Evolutionary conservation across 2,329 filamentous ascomycete species (phyloP), one percentile per base, ranked within the genome.

Genomic region (Cadophora gregata): DNA sequence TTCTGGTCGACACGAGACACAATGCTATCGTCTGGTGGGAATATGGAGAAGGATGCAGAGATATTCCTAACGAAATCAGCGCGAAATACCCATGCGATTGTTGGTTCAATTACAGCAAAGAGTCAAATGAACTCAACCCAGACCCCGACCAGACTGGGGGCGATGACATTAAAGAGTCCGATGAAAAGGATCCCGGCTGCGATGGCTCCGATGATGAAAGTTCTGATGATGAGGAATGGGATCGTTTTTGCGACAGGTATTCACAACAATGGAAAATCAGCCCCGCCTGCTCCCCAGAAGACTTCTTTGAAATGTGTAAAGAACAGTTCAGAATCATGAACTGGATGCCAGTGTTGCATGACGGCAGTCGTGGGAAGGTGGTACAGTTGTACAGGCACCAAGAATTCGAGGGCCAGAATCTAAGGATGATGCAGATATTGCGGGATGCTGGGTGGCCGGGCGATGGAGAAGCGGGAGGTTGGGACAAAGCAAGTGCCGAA

Each of bases 301-400:
- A 33, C 7, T 24, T 56, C n/a, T 56, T 24, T n/a, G 53, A 56
- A n/a, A 56, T 12, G n/a, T 56, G 31, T 31, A 56, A 56, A 24
- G 53, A 56, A 14, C 53, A 56, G 10, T 36, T 38, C 31, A 36
- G 31, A 21, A 56, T 56, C 31, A 38, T 56, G 53, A 56, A 56
- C 12, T 36, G 53, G 53, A 56, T 56, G 53, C 53, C 53, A 36
- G 29, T 21, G 1, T 12, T 33, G 1, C 10, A 14, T 9, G n/a
- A 24, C 9, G 29, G 31, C 2, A 1, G n/a, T 5, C 16, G 42
- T 5, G 42, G 42, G 19, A n/a, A 45, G 19, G 31, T 56, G 2
- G 24, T 19, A 3, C 9, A 56, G 31, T 19, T 56, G n/a, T 24
- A 24, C 21, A 56, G 31, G 4, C 19, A 31, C 12, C 53, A 56